Percentiles rank a stretch among this genome's conserved stretches.
Conservation (phyloP, 2,329 filamentous ascomycete species). For the Incumbomyces delicatus region DNA sequence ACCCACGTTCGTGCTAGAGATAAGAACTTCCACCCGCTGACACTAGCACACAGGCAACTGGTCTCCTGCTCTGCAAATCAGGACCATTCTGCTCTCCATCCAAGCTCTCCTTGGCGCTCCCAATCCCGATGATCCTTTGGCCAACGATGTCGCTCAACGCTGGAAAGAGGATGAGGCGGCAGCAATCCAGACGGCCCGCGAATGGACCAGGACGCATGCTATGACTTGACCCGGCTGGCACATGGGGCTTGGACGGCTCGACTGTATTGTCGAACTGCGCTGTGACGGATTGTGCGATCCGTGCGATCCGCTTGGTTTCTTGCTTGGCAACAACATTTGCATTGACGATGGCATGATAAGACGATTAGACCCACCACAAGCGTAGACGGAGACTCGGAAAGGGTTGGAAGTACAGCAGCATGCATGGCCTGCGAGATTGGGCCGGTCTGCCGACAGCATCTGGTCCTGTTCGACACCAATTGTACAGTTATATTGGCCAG, state of each 20-base stretch:
- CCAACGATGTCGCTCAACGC: constrained; percentile 91
- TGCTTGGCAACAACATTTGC: not conserved
- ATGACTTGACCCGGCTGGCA: constrained; percentile 32
- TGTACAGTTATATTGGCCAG: too few species aligned
- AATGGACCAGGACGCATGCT: constrained; percentile 84
- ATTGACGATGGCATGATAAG: constrained; percentile 3
- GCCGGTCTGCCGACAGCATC: too few species aligned
- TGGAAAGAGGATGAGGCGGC: constrained; percentile 96
- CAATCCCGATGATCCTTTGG: constrained; percentile 96
- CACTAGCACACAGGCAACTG: constrained; percentile 64
- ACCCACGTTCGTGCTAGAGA: not conserved
- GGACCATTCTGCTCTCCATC: constrained; percentile 96
- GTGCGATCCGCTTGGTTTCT: too few species aligned
- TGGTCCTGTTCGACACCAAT: too few species aligned
- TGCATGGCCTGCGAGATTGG: too few species aligned
- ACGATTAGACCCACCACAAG: not conserved
- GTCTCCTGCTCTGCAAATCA: constrained; percentile 95
- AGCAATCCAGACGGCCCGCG: constrained; percentile 81
- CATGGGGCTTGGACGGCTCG: not conserved
- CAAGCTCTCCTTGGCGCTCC: constrained; percentile 92
- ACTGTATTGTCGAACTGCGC: not conserved
- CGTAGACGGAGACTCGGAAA: not conserved
- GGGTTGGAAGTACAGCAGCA: too few species aligned
- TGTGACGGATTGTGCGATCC: too few species aligned
- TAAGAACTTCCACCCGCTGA: constrained; percentile 11